Evolutionary conservation across 768 basidiomycete genomes (phyloP).

Genomic region (Exsudoporus frostii): DNA sequence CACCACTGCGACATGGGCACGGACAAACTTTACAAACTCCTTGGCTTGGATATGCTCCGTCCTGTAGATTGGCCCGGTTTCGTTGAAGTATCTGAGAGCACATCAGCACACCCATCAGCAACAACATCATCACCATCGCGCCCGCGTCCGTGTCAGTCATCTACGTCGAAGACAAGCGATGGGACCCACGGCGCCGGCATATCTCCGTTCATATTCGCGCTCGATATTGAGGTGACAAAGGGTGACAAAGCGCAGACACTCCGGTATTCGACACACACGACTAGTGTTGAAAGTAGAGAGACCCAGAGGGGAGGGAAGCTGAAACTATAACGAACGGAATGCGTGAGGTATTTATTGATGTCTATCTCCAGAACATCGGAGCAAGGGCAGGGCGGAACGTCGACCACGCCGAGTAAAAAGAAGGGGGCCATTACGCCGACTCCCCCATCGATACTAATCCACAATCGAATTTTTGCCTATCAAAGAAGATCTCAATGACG

Average conservation of each 20-base stretch:
- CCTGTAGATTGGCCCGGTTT: conserved; percentile 6
- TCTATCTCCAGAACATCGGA: not conserved
- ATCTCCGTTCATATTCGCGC: not conserved
- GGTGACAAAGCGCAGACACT: not conserved
- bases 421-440: no score
- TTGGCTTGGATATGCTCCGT: conserved; percentile 1
- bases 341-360: not conserved
- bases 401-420: not conserved
- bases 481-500: not conserved
- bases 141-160: not conserved
- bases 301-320: not conserved
- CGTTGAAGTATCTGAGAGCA: conserved; percentile 7
- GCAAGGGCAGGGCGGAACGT: not conserved
- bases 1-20: not conserved
- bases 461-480: not conserved
- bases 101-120: not conserved
- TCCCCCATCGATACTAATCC: not conserved
- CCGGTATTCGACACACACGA: not conserved
- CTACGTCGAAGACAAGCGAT: not conserved
- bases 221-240: not conserved
- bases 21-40: conserved; percentile 5
- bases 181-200: not conserved
- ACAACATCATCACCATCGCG: not conserved
- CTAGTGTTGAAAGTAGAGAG: not conserved
- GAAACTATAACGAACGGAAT: no score